These are phyloP conservation scores for Neurospora sp. DNA, from an alignment of 495 filamentous ascomycete genomes.

Conservation along the genomic window DNA sequence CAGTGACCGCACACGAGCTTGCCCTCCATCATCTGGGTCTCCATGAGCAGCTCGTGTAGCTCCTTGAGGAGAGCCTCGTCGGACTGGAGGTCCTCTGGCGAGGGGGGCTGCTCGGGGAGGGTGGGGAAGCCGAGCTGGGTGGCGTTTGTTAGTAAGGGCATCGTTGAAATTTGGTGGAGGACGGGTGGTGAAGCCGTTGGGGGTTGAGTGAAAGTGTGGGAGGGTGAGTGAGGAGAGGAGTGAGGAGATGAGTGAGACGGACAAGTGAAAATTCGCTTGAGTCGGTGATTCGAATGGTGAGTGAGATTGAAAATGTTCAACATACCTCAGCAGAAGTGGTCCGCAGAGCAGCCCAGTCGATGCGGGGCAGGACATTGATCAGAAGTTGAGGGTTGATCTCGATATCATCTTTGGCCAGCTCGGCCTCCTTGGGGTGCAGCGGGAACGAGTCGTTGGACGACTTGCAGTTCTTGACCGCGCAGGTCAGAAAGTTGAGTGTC, in stretches of 20 bases:
- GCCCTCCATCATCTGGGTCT: slow-evolving; percentile 81
- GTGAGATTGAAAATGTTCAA: slow-evolving; percentile 8
- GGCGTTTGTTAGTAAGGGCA: neutral
- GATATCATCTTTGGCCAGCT: slow-evolving; percentile 71
- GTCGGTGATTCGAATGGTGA: neutral
- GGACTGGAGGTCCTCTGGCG: slow-evolving; percentile 45
- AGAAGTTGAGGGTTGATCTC: slow-evolving; percentile 72
- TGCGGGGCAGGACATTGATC: slow-evolving; percentile 67
- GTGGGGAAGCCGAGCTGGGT: slow-evolving; percentile 75
- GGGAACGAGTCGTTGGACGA: slow-evolving; percentile 65
- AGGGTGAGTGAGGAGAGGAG: neutral
- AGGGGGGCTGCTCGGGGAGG: slow-evolving; percentile 53
- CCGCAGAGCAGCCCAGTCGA: slow-evolving; percentile 78
- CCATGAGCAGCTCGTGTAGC: slow-evolving; percentile 71
- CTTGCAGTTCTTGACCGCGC: slow-evolving; percentile 91
- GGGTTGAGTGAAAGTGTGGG: neutral
- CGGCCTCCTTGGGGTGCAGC: slow-evolving; percentile 81
- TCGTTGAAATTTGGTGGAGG: neutral
- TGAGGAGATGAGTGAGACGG: neutral
- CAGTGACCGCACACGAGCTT: slow-evolving; percentile 86
- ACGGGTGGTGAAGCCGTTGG: no score
- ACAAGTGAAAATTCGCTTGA: neutral
- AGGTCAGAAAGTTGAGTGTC: slow-evolving; percentile 93
- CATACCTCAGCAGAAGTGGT: slow-evolving; percentile 69
- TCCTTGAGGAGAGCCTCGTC: slow-evolving; percentile 62